Base-by-base conservation (phyloP, 1,284 basidiomycete species). In the Cryptococcus jaspeensis region DNA sequence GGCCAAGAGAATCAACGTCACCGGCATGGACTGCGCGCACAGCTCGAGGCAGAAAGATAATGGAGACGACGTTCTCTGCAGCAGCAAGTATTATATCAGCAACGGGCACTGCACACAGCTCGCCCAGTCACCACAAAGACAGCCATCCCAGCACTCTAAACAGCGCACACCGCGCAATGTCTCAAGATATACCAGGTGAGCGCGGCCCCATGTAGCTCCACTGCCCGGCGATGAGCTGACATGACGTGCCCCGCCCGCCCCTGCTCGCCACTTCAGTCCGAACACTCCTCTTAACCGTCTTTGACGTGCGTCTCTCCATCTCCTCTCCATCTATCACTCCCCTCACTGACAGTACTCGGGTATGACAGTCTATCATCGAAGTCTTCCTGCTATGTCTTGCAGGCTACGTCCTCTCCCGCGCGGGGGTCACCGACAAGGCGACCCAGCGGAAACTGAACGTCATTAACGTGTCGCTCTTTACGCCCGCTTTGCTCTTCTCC, bases 401-500 rank as follows among this genome's bases (percentile, higher is more conserved):
- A 2, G 93, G 93, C 1, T 96, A 90, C 76, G 79, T 87, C 22
- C 85, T 96, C 42, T 90, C 93, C 1, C 77, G 81, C 46, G 82
- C 83, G 23, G 90, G 89, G 36, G 85, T 96, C 43, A 84, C 94
- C 13, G 92, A 96, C 74, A 93, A 92, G 75, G 84, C 84, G 61
- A 92, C 90, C 0, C 92, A 95, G 77, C 90, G 90, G 79, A 78
- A 78, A 60, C 60, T 78, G 85, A 90, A 69, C 48, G 78, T 79
- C 35, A 71, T 67, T 68, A 75, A 75, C 61, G 71, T 96, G 25
- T 89, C 89, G 0, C 83, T 96, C 38, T 94, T 96, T 78, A 97
- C 93, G 0, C 93, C 93, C 0, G 88, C 89, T 0, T 84, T 97
- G 18, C 81, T 96, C 25, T 96, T 96, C 78, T 92, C 90, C 38